Base-by-base conservation (phyloP, 108 stramenopile species). In the Pinguiococcus pyrenoidosus region DNA sequence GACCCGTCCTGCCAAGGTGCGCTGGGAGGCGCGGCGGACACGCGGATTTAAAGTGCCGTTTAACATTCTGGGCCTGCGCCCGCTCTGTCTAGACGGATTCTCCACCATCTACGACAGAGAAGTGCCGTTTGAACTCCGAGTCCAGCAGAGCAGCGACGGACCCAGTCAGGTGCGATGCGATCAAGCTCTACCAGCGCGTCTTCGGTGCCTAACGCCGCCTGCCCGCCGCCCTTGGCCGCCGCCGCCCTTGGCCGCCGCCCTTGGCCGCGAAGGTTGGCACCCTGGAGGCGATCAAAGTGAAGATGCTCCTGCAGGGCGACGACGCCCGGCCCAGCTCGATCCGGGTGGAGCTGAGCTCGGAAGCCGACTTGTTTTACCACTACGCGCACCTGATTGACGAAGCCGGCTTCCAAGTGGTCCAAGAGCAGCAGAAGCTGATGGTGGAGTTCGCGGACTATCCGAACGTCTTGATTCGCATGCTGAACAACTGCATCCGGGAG, bases 391-490 rank as follows among this genome's bases (percentile, higher is more conserved):
- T 24, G 8, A 44, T 54, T 16, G 64, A 75, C 22, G 60, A 70
- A 21, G 29, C 34, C 8, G 70, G 26, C 1, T 69, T 69, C 40
- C 53, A 55, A 51, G 59, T 60, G 25, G 47, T 61, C 50, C 59
- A 61, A 44, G 59, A 61, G 24, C 41, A 61, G 21, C 59, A 61
- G 32, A 59, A 46, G n/a, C 54, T 66, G 2, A 75, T 72, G 74
- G 66, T 76, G 18, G 77, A 78, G 8, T 78, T 76, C 29, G 44
- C 35, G n/a, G 74, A 78, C 36, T 78, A 74, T 47, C 59, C 74
- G 35, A 62, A 56, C 33, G 68, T 78, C 6, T 66, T 78, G 1
- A 58, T 60, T 17, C 50, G 71, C 17, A 74, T 73, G 72, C 55
- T 78, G 24, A 74, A 71, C 51, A 44, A 64, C 37, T 71, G 74